Evolutionary conservation across 1,139 yeast genomes (phyloP).

Genomic region (Debaryomyces psychrophilus): DNA sequence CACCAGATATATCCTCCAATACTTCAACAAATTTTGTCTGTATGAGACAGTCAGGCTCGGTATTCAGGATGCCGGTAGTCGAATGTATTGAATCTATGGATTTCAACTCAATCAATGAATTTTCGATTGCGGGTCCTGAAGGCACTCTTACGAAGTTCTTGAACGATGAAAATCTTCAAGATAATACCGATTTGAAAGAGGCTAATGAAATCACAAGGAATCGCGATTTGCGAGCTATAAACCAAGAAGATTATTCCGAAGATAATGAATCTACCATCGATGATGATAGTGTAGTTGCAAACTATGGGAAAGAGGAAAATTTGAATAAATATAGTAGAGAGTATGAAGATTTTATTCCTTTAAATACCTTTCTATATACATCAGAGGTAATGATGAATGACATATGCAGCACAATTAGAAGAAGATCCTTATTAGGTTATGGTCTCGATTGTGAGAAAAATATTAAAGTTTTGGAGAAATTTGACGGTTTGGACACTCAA

Average conservation of each 20-base stretch:
- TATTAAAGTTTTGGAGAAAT: conserved; percentile 58
- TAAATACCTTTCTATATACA: conserved; percentile 36
- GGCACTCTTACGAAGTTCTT: conserved; percentile 52
- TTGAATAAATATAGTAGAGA: conserved; percentile 22
- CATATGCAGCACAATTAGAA: conserved; percentile 65
- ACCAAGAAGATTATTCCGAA: conserved; percentile 26
- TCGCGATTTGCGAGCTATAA: conserved; percentile 25
- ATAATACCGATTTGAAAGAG: conserved; percentile 8
- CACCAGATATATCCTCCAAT: conserved; percentile 52
- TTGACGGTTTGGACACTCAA: conserved; percentile 58
- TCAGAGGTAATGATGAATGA: conserved; percentile 57
- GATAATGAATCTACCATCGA: conserved; percentile 38
- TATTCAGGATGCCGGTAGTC: conserved; percentile 74
- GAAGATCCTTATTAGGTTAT: conserved; percentile 74
- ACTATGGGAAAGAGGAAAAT: conserved; percentile 17
- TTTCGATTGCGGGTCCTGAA: conserved; percentile 67
- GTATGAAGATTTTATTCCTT: conserved; percentile 32
- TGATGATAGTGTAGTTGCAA: conserved; percentile 29
- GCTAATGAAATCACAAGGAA: conserved; percentile 14
- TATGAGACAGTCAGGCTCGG: conserved; percentile 87
- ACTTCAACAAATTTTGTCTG: conserved; percentile 69
- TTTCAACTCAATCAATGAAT: conserved; percentile 74
- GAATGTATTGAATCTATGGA: conserved; percentile 67
- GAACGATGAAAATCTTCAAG: conserved; percentile 20
- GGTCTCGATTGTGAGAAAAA: conserved; percentile 71